Conservation (phyloP, 1,284 basidiomycete species). For the Melampsora larici-populina region DNA sequence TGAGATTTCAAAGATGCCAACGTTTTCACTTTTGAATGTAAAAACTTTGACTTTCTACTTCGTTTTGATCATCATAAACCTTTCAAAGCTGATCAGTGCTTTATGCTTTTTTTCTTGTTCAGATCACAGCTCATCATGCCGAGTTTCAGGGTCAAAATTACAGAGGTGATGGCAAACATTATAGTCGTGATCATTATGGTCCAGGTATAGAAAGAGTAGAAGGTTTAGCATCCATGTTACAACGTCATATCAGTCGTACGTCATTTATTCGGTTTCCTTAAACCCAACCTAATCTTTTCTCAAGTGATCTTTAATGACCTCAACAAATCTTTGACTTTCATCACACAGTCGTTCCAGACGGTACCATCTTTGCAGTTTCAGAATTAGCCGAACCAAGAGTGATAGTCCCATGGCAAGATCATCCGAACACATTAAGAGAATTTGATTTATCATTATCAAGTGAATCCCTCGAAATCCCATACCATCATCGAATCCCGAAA, state of each 20-base stretch:
- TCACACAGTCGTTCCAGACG: constrained; percentile 21
- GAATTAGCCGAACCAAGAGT: constrained; percentile 42
- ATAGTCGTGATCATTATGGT: constrained; percentile 42
- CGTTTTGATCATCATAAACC: no score
- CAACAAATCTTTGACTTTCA: not conserved
- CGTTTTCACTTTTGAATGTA: constrained; percentile 41
- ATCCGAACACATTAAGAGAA: constrained; percentile 31
- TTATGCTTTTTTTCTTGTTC: not conserved
- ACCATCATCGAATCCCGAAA: not conserved
- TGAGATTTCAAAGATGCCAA: constrained; percentile 38
- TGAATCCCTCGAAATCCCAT: not conserved
- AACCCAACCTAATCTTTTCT: not conserved
- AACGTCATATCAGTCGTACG: constrained; percentile 34
- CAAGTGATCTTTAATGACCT: not conserved
- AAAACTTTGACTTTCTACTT: no score
- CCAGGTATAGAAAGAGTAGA: constrained; percentile 41
- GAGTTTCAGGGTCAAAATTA: constrained; percentile 40
- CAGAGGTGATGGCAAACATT: constrained; percentile 34
- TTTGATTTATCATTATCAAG: constrained; percentile 13
- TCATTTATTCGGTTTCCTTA: no score
- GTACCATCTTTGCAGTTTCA: constrained; percentile 35
- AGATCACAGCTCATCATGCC: constrained; percentile 33
- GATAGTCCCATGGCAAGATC: constrained; percentile 44
- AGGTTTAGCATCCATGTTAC: constrained; percentile 42
- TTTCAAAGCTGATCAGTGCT: not conserved